Evolutionary conservation across 2,329 filamentous ascomycete species (phyloP), one percentile per base, ranked within the genome.

Genomic region (Exophiala oligosperma): DNA sequence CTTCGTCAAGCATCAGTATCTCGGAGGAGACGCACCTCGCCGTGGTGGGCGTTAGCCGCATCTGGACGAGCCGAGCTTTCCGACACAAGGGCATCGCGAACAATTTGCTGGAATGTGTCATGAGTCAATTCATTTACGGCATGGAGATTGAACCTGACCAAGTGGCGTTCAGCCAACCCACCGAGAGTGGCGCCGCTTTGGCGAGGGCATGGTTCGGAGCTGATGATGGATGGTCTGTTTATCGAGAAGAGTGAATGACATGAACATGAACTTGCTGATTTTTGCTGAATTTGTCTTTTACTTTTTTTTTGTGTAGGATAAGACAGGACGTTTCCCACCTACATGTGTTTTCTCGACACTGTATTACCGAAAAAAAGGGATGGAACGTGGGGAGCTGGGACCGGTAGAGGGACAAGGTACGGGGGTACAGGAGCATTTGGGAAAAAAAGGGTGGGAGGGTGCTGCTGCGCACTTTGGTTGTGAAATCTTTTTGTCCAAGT

Each of bases 151-250:
- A 78, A 17, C 85, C 83, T 68, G 74, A 77, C 9, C 70, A 79
- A 66, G 75, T 87, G 40, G 85, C 85, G 2, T 87, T 88, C 72
- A 86, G 84, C 65, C 84, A 86, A 66, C 84, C 85, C n/a, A 88
- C 86, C 0, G 81, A 82, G 64, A 82, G 79, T 66, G 86, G 86
- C 38, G 79, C 78, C 12, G 73, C 73, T 43, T 73, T 89, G 62
- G 84, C 84, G 7, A 75, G 80, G 65, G 79, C 78, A 60, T 87
- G 84, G 75, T 84, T 82, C 65, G 82, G 80, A 23, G 73, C 72
- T 48, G 73, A 77, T 49, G 77, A 77, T 60, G 81, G 80, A 49
- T 87, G 84, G 84, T 77, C 79, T 71, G 82, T 87, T 49, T 87
- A 87, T 70, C 74, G 79, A 56, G 77, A 79, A 67, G 70, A 65